Base-by-base conservation (phyloP, 164 flowering plant species). In the Cinnamomum micranthum region DNA sequence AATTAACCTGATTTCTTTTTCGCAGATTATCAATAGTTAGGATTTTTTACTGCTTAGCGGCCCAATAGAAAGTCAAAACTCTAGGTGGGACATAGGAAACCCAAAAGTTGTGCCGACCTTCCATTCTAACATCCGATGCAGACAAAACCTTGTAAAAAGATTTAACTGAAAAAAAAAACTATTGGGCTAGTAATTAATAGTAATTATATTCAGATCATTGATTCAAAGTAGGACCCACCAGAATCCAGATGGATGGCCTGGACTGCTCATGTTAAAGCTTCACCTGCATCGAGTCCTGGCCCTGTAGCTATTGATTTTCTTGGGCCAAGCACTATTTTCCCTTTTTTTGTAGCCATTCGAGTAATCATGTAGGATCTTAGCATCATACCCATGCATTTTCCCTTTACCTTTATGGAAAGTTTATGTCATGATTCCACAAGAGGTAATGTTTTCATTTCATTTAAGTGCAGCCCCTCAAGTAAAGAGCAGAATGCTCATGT, bases 401-500 rank as follows among this genome's bases (percentile, higher is more conserved):
- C 17, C 47, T 15, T 20, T 55, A 55, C 13, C 60, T 55, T 55
- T 17, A 6, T 55, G 60, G 60, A 15, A 55, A 55, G 20, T 14
- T 5, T 20, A 55, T 55, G 60, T 15, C 60, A 12, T 64, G 31
- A n/a, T 25, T 2, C 52, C 50, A 28, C 27, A 13, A 63, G 51
- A 58, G 22, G n/a, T 67, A n/a, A 72, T 66, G 67, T 73, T 70
- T 55, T 55, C 15, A 55, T 23, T 25, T 33, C 28, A 22, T 69
- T 9, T 60, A 55, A 65, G 22, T 80, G 81, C 90, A 91, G 91
- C 79, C 50, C 86, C 74, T 87, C 98, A 12, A 79, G 86, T 63
- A 93, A 91, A 81, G 98, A 95, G 82, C 96, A 87, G 80, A 95
- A 83, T 83, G 93, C 99, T 10, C 95, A 93, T 84, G 80, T 95